Conservation (phyloP, 441 rosid genomes). For the Jatropha podagrica region DNA sequence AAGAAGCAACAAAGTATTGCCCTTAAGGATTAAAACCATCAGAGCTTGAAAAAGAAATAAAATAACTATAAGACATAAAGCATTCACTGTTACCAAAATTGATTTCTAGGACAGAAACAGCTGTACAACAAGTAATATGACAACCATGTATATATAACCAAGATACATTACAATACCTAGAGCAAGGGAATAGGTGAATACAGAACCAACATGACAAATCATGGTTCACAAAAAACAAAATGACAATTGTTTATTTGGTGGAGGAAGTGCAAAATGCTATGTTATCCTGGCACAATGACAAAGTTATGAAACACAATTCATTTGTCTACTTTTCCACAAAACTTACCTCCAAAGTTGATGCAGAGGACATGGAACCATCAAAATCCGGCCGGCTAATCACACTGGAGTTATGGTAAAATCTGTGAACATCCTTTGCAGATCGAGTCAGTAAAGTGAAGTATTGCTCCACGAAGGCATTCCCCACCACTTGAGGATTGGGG, state of each 20-base stretch:
- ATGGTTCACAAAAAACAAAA: no score
- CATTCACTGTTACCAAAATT: background rate
- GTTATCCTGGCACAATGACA: background rate
- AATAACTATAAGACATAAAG: background rate
- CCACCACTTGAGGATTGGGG: conserved; percentile 31
- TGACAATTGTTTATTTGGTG: no score
- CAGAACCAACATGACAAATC: no score
- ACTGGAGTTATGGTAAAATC: conserved; percentile 40
- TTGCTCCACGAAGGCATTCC: conserved; percentile 33
- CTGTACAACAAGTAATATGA: background rate
- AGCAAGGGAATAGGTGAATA: no score
- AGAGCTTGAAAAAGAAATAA: background rate
- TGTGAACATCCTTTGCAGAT: conserved; percentile 29
- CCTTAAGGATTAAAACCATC: background rate
- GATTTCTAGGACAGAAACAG: background rate
- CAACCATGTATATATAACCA: background rate
- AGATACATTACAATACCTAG: background rate
- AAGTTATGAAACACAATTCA: background rate
- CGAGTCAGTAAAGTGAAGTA: conserved; percentile 23
- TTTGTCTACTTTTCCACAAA: background rate
- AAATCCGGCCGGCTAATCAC: conserved; percentile 31
- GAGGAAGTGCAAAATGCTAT: background rate
- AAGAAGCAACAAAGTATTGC: background rate
- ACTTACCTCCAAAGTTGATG: conserved; percentile 31
- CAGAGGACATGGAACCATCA: conserved; percentile 23